A percentile compares a stretch with the other conserved stretches of the same genome.
Evolutionary conservation across 2,329 filamentous ascomycete genomes (phyloP).

Genomic region (Aspergillus puulaauensis): DNA sequence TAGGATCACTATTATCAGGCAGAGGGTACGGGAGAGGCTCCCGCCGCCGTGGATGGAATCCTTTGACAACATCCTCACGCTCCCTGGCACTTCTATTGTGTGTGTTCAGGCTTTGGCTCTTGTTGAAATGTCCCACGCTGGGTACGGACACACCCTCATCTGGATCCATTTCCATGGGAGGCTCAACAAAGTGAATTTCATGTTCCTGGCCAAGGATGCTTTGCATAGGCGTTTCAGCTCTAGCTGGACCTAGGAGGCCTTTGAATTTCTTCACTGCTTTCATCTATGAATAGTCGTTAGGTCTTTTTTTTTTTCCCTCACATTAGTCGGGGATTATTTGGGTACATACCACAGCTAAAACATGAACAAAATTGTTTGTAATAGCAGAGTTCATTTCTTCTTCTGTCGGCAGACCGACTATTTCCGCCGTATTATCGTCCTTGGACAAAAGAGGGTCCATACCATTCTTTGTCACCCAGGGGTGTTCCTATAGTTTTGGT

Average conservation of each 20-base stretch:
- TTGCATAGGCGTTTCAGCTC: slow-evolving; percentile 52
- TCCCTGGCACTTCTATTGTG: slow-evolving; percentile 53
- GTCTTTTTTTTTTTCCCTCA: neutral
- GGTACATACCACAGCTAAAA: slow-evolving; percentile 72
- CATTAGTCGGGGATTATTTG: neutral
- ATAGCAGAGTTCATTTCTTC: slow-evolving; percentile 89
- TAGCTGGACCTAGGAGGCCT: slow-evolving; percentile 61
- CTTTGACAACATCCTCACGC: slow-evolving; percentile 52
- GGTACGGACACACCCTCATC: slow-evolving; percentile 31
- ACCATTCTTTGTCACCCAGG: slow-evolving; percentile 86
- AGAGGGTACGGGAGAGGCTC: neutral
- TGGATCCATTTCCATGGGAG: slow-evolving; percentile 53
- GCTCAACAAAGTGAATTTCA: slow-evolving; percentile 56
- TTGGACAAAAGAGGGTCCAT: slow-evolving; percentile 74
- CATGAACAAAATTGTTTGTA: slow-evolving; percentile 81
- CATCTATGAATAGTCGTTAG: slow-evolving; percentile 55
- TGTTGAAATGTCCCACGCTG: slow-evolving; percentile 14
- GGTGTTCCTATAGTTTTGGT: slow-evolving; percentile 64
- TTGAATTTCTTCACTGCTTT: slow-evolving; percentile 92
- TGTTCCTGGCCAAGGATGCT: slow-evolving; percentile 59
- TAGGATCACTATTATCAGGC: slow-evolving; percentile 15
- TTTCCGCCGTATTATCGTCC: slow-evolving; percentile 80
- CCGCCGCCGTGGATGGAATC: slow-evolving; percentile 44
- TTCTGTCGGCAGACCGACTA: slow-evolving; percentile 81
- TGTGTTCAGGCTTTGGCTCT: slow-evolving; percentile 41